Conservation (phyloP, 345 rosid species). For the Leavenworthia alabamica region DNA sequence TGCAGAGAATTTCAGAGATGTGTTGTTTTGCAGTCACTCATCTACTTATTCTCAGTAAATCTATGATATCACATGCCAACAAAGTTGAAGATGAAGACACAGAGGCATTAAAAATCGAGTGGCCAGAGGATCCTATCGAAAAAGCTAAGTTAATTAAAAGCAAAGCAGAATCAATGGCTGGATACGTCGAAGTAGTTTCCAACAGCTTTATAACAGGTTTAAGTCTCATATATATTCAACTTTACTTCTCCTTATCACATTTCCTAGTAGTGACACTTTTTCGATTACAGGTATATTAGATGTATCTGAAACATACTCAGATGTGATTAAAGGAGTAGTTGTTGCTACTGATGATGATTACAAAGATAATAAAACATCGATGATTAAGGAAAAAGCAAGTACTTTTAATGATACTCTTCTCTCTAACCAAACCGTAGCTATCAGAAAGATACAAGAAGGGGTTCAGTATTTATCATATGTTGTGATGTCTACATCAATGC, state of each 20-base stretch:
- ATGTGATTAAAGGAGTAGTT: conserved; percentile 51
- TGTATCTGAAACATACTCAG: conserved; percentile 71
- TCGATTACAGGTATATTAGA: conserved; percentile 76
- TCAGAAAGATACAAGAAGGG: conserved; percentile 77
- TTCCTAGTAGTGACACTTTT: background rate
- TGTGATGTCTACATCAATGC: conserved; percentile 65
- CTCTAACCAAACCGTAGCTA: conserved; percentile 45
- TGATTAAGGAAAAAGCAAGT: conserved; percentile 52
- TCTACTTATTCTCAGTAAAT: conserved; percentile 71
- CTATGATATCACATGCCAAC: conserved; percentile 60
- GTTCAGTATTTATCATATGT: conserved; percentile 60
- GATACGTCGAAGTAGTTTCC: conserved; percentile 65
- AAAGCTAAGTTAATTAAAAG: conserved; percentile 73
- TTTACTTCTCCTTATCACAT: background rate
- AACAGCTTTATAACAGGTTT: conserved; percentile 86
- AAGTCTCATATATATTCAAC: conserved; percentile 6
- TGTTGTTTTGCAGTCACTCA: conserved; percentile 82
- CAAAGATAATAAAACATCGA: conserved; percentile 42
- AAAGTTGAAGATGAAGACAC: conserved; percentile 59
- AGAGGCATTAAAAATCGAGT: conserved; percentile 52
- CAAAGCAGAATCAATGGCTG: conserved; percentile 67
- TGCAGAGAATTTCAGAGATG: conserved; percentile 96
- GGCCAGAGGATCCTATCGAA: conserved; percentile 89
- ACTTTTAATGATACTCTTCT: conserved; percentile 56
- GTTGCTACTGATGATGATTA: conserved; percentile 47